Evolutionary conservation across 306 rosid species (phyloP).

Genomic region (Cucurbita pepo): DNA sequence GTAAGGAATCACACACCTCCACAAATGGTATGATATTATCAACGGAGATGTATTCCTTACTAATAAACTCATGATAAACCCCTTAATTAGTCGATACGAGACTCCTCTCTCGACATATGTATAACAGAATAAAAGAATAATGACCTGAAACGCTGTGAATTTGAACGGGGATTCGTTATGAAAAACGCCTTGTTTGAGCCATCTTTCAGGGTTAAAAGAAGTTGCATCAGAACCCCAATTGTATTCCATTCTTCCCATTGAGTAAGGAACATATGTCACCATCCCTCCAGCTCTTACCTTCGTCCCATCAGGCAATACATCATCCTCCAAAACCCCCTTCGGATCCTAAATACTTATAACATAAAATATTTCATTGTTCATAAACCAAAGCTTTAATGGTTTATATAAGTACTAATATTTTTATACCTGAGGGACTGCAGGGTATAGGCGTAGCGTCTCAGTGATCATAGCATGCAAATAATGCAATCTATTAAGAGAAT

Average conservation of each 20-base stretch:
- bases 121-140: neutral
- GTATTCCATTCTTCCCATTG: conserved; percentile 93
- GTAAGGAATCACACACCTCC: no score
- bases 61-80: no score
- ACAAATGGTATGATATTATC: no score
- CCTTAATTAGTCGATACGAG: no score
- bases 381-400: no score
- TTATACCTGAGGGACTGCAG: conserved; percentile 89
- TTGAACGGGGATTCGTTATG: conserved; percentile 68
- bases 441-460: conserved; percentile 77
- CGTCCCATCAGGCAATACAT: conserved; percentile 86
- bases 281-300: conserved; percentile 84
- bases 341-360: conserved; percentile 32
- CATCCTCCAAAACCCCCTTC: conserved; percentile 70
- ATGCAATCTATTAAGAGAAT: conserved; percentile 44
- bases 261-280: conserved; percentile 94
- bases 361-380: no score
- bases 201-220: conserved; percentile 65
- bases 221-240: conserved; percentile 85
- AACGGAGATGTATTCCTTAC: no score
- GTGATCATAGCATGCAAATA: conserved; percentile 83
- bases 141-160: conserved; percentile 89
- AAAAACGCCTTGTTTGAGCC: conserved; percentile 65
- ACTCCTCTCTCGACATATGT: no score
- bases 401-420: neutral